These are phyloP conservation scores for Termitomyces bulborhizus DNA, from an alignment of 768 basidiomycete species.

Conservation along the genomic window DNA sequence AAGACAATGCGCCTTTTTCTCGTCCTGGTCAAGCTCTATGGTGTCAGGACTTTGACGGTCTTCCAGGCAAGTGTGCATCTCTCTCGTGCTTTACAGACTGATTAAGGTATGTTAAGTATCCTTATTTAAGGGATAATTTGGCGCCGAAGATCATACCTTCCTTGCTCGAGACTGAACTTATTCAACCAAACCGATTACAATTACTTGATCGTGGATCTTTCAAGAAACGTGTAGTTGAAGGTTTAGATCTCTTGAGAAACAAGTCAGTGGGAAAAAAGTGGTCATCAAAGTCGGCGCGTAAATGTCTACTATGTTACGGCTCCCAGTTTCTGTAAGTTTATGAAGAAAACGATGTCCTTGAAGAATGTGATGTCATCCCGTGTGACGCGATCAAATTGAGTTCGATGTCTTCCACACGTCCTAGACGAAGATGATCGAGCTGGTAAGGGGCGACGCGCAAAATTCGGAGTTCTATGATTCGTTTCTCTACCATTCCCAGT, in stretches of 20 bases:
- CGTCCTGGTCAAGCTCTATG: slow-evolving; percentile 27
- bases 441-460: background rate
- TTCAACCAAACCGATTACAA: slow-evolving; percentile 35
- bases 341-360: too few relatives aligned
- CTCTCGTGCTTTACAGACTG: background rate
- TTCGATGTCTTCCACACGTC: background rate
- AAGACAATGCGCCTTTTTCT: slow-evolving; percentile 31
- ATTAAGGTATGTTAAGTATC: slow-evolving; percentile 20
- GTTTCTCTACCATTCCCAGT: too few relatives aligned
- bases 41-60: slow-evolving; percentile 36
- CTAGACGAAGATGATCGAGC: background rate
- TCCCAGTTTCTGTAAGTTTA: too few relatives aligned
- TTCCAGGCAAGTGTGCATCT: slow-evolving; percentile 25
- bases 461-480: background rate
- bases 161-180: slow-evolving; percentile 29
- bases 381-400: too few relatives aligned
- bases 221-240: slow-evolving; percentile 33
- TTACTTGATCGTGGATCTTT: slow-evolving; percentile 37
- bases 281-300: slow-evolving; percentile 28
- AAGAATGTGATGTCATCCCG: too few relatives aligned
- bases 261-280: slow-evolving; percentile 46
- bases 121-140: slow-evolving; percentile 33
- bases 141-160: slow-evolving; percentile 40
- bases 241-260: slow-evolving; percentile 37
- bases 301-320: background rate